Base-by-base conservation (phyloP, 192 early-diverging fungal species). In the Neocallimastix lanati region DNA sequence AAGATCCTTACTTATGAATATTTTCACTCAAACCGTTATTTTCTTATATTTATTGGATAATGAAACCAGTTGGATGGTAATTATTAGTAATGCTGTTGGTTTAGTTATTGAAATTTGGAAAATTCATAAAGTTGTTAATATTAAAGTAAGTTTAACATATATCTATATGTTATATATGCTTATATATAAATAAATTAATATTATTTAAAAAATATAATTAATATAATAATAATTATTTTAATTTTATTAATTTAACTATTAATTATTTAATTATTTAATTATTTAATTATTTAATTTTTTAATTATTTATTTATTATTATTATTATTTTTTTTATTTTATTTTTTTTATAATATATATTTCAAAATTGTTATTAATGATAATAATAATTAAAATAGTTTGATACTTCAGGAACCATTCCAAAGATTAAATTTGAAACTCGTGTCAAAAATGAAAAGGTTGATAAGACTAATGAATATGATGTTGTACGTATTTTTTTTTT, bases 21-120 rank as follows among this genome's bases (percentile, higher is more conserved):
- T 97, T 36, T 87, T 89, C 76, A 91, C 91, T 81, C 94, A 97
- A 81, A 82, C 92, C n/a, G 87, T 97, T 78, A 94, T 96, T 77
- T 93, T 96, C 81, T 83, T 94, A 76, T 97, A 95, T 80, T 84
- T 97, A 27, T 84, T 94, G 79, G 95, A 96, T 81, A 96, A 96
- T 85, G 92, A 94, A 29, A 97, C 94, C 9, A 89, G 87, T 67
- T 93, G 89, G 86, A 93, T 96, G 92, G 92, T 96, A 78, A 82
- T 97, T 29, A 86, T 95, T 76, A 93, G 93, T 29, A 91, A 92
- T 82, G 94, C 91, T n/a, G 80, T 92, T 77, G 94, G 94, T 25
- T 82, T 96, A 29, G 80, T 92, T 0, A 95, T 97, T 84, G 95
- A 97, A 80, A 83, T 90, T 9, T 97, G 95, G 95, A 97, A 97